Base-by-base conservation (phyloP, 768 basidiomycete species). In the Naganishia randhawae region DNA sequence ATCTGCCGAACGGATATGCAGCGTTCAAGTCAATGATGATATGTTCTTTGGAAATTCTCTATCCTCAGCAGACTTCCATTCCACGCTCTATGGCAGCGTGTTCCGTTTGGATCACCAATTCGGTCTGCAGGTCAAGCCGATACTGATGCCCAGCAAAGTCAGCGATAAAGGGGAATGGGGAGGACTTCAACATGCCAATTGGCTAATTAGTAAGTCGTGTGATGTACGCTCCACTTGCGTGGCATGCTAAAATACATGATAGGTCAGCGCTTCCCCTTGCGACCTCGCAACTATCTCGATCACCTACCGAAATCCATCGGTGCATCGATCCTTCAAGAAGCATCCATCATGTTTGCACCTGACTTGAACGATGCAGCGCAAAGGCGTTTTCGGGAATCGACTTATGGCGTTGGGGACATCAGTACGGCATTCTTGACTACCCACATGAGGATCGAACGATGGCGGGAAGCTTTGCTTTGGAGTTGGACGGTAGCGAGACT, bases 401-500 rank as follows among this genome's bases (percentile, higher is more conserved):
- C 41, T 14, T 41, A 68, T 7, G 76, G 76, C 3, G 57, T 61
- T 17, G 67, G 68, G 16, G 78, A 79, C 70, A 69, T 78, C 13
- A 74, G 76, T 35, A 74, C 77, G 52, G 70, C 70, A 7, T 78
- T 76, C 73, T 65, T 79, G 53, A 71, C 68, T 17, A 74, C 71
- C 3, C 73, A 76, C 61, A 45, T 77, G 27, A 32, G 73, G 35
- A 72, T 79, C 11, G 78, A 79, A 66, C 66, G 78, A 37, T 78
- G 77, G 77, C 62, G 78, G 55, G 78, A 79, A 67, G 76, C 77
- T 2, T 61, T 79, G 35, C 68, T 79, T 2, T 79, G 78, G 78
- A 70, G 61, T 37, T 79, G 73, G 72, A 72, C 68, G 0, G 76
- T 79, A 0, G 78, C 70, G 3, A 73, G 69, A 33, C 50, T 79